Conservation (phyloP, 2,329 filamentous ascomycete species). For the Tolypocladium nubicola region DNA sequence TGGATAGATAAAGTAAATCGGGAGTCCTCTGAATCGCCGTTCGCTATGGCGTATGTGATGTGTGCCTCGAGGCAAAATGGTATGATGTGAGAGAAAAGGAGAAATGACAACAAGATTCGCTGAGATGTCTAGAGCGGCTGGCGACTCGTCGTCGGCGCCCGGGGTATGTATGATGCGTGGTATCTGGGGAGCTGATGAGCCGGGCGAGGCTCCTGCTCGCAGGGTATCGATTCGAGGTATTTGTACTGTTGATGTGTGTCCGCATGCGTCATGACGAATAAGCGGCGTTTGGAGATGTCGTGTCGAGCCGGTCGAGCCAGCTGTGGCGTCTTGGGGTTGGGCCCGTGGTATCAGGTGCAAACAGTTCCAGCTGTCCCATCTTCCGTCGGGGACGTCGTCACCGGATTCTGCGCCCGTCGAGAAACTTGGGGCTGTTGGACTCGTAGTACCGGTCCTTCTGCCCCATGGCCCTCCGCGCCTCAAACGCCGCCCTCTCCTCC, state of each 20-base stretch:
- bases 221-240: background rate
- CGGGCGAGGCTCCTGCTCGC: background rate
- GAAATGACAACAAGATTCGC: background rate
- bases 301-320: background rate
- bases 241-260: background rate
- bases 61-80: background rate
- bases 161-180: background rate
- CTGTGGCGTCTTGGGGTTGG: background rate
- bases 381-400: slow-evolving; percentile 3
- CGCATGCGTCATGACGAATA: too few relatives aligned
- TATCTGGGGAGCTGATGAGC: background rate
- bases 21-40: background rate
- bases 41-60: background rate
- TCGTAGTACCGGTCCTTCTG: slow-evolving; percentile 39
- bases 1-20: background rate
- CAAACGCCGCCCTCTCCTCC: slow-evolving; percentile 49
- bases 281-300: background rate
- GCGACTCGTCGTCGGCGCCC: background rate
- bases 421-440: slow-evolving; percentile 37
- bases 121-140: background rate
- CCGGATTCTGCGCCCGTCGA: slow-evolving; percentile 43
- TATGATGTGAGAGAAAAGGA: background rate
- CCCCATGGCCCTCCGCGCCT: slow-evolving; percentile 39
- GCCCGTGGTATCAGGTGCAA: background rate
- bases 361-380: background rate